Evolutionary conservation across 345 rosid genomes (phyloP).

Genomic region (Acer campestre): DNA sequence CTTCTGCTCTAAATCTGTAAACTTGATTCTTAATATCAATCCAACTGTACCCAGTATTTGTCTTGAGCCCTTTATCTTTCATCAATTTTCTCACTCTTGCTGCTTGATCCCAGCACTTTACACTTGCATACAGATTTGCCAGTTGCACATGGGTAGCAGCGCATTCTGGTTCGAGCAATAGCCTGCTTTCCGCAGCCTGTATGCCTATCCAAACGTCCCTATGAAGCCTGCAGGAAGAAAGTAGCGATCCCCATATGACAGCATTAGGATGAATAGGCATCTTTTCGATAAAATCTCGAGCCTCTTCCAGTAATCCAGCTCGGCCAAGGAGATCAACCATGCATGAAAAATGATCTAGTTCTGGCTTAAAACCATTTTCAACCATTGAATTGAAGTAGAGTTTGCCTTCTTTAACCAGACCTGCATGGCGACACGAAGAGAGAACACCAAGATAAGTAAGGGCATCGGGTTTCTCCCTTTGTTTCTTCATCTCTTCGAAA

Average conservation of each 20-base stretch:
- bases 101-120: constrained; percentile 63
- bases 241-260: constrained; percentile 81
- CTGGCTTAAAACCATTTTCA: constrained; percentile 54
- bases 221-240: constrained; percentile 81
- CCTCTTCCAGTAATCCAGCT: constrained; percentile 74
- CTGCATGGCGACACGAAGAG: constrained; percentile 87
- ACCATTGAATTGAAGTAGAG: constrained; percentile 60
- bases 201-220: constrained; percentile 71
- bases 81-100: constrained; percentile 74
- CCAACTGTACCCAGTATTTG: constrained; percentile 86
- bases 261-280: constrained; percentile 82
- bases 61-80: constrained; percentile 75
- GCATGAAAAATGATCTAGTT: constrained; percentile 79
- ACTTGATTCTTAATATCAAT: constrained; percentile 70
- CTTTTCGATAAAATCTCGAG: constrained; percentile 45
- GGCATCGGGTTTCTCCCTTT: constrained; percentile 56
- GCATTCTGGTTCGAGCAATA: constrained; percentile 72
- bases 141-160: constrained; percentile 78
- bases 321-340: constrained; percentile 94
- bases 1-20: constrained; percentile 73
- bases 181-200: constrained; percentile 77
- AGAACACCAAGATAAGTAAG: constrained; percentile 82
- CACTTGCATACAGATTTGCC: constrained; percentile 79
- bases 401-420: constrained; percentile 65
- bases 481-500: constrained; percentile 61